Evolutionary conservation across 345 rosid species (phyloP), one percentile per base, ranked within the genome.

Genomic region (Kernera saxatilis): DNA sequence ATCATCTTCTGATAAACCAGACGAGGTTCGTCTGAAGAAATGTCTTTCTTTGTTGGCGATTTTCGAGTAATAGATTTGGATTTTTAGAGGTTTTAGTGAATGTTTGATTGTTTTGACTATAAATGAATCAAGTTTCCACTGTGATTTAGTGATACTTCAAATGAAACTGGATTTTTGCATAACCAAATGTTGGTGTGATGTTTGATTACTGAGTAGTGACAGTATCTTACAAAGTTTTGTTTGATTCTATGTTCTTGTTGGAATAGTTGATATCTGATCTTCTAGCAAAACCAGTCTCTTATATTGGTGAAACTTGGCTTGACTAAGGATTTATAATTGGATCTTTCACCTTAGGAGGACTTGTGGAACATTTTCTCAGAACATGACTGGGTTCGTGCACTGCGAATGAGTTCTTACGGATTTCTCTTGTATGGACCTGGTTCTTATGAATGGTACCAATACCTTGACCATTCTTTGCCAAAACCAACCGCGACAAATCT

Each of bases 371-470:
- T 80, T 58, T 68, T 93, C 77, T 71, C 80, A 13, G 79, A 84
- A 53, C 97, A 93, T 80, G 97, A 93, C 60, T 91, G 91, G 96
- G 46, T 83, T 19, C 94, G 97, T 63, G 88, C 98, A 39, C 70
- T 91, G 74, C 77, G 97, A 76, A 93, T 93, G 97, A 69, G 87
- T 72, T 85, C 97, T 41, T 93, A 93, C 66, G 98, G 98, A 35
- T 91, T 91, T 80, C 82, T 93, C 23, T 64, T 91, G 13, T 93
- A 91, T 58, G 98, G 97, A 0, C 98, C 98, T 43, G 96, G 97
- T 81, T 91, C 96, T 44, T 86, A 83, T 80, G 87, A 84, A 1
- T 91, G 98, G 97, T 91, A 93, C 66, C 90, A 76, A 46, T 83
- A 23, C 71, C 98, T 91, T 71, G 98, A 93, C 64, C 78, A 45